These are phyloP conservation scores for Pleurotus platypus DNA, from an alignment of 768 basidiomycete species.

Conservation along the genomic window DNA sequence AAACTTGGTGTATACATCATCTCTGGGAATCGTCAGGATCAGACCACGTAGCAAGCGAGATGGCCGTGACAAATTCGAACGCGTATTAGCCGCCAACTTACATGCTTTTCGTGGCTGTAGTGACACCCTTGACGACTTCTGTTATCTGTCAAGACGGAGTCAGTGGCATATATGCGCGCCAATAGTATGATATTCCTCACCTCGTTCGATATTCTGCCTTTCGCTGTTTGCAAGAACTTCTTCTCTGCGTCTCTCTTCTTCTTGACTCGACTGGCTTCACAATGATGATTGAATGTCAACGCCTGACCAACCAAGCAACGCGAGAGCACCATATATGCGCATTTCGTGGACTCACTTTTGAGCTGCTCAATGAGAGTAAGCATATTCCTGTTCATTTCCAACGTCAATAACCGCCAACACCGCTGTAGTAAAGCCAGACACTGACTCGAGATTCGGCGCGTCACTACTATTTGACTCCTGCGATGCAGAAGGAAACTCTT, in stretches of 20 bases:
- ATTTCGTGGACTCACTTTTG: background rate
- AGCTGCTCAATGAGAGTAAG: background rate
- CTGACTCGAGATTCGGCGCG: background rate
- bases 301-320: no score
- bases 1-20: conserved; percentile 1
- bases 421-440: no score
- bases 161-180: background rate
- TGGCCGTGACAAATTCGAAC: no score
- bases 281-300: no score
- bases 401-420: no score
- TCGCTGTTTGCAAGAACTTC: background rate
- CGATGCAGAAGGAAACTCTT: background rate
- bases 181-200: background rate
- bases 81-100: no score
- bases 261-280: background rate
- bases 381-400: background rate
- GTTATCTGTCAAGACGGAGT: background rate
- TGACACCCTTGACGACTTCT: background rate
- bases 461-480: conserved; percentile 6
- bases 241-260: conserved; percentile 5
- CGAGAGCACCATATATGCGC: no score
- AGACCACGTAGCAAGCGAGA: no score
- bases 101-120: background rate
- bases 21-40: background rate
- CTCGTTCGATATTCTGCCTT: background rate